Conservation (phyloP, 2,329 filamentous ascomycete species). For the Tolypocladium album region DNA sequence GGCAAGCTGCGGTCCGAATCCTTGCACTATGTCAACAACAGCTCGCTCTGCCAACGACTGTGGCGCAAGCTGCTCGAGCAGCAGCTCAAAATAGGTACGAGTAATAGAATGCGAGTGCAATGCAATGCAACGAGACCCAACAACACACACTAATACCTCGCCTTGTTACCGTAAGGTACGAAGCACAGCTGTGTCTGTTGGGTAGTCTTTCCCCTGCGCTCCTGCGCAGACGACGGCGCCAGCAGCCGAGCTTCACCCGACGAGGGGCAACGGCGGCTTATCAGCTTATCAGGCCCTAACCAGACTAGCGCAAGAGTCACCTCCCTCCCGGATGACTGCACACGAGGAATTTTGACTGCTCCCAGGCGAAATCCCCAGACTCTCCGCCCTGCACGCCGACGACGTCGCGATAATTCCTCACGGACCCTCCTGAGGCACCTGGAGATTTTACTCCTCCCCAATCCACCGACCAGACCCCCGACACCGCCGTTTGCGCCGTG, state of each 20-base stretch:
- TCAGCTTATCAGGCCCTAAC: slow-evolving; percentile 24
- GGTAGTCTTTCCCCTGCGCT: too few species aligned
- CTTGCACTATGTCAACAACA: neutral
- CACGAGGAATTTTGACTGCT: slow-evolving; percentile 32
- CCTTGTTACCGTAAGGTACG: too few species aligned
- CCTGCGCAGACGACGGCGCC: too few species aligned
- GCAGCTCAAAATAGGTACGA: neutral
- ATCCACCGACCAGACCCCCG: neutral
- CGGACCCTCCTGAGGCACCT: neutral
- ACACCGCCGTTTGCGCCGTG: neutral
- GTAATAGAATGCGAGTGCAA: neutral
- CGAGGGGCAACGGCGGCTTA: slow-evolving; percentile 25
- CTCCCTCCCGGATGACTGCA: slow-evolving; percentile 21
- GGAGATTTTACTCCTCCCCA: neutral
- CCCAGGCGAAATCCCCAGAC: slow-evolving; percentile 20
- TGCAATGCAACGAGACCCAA: neutral
- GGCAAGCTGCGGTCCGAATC: neutral
- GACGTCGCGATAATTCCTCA: slow-evolving; percentile 1
- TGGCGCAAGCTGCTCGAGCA: neutral
- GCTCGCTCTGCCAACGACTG: neutral
- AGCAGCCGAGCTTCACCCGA: slow-evolving; percentile 18
- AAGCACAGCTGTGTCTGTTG: too few species aligned
- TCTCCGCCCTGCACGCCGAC: slow-evolving; percentile 9
- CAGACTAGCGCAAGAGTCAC: slow-evolving; percentile 29
- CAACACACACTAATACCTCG: too few species aligned